A percentile compares a stretch with the other conserved stretches of the same genome.
Conservation (phyloP, 192 early-diverging fungal species). For the Coemansia reversa region DNA sequence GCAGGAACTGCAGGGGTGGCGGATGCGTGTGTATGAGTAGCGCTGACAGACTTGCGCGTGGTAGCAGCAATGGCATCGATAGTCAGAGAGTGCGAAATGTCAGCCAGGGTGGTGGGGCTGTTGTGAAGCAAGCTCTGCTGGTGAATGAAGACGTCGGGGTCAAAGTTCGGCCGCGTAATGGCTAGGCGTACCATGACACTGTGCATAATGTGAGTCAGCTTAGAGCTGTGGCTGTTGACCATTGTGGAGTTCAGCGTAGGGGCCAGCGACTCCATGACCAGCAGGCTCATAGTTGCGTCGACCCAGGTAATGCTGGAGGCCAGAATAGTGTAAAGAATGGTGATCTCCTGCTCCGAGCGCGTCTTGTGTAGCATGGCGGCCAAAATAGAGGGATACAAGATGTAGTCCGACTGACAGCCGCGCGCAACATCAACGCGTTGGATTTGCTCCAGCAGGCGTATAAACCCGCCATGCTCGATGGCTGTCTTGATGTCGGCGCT, state of each 20-base stretch:
- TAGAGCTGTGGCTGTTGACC: conserved; percentile 41
- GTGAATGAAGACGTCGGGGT: conserved; percentile 52
- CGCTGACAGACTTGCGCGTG: conserved; percentile 45
- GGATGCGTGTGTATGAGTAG: conserved; percentile 2
- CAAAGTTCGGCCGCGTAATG: conserved; percentile 53
- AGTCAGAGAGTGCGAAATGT: conserved; percentile 38
- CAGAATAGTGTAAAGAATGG: conserved; percentile 46
- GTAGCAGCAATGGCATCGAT: conserved; percentile 39
- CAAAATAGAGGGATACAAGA: conserved; percentile 51
- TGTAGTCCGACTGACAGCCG: conserved; percentile 50
- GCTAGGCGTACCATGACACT: conserved; percentile 51
- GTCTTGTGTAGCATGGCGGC: conserved; percentile 51
- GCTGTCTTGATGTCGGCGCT: conserved; percentile 27
- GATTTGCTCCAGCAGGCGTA: conserved; percentile 48
- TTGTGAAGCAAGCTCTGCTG: conserved; percentile 38
- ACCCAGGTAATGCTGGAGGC: conserved; percentile 51
- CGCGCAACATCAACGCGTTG: conserved; percentile 45
- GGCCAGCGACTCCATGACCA: conserved; percentile 53
- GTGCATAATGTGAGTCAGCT: conserved; percentile 53
- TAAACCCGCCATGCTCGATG: conserved; percentile 48
- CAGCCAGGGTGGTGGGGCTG: conserved; percentile 13
- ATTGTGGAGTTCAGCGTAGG: conserved; percentile 39
- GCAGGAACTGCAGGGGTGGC: conserved; percentile 12
- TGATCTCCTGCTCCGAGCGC: conserved; percentile 50
- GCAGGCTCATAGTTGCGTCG: conserved; percentile 43